These are phyloP conservation scores for Bombardia bombarda DNA, from an alignment of 495 filamentous ascomycete genomes.

Conservation along the genomic window DNA sequence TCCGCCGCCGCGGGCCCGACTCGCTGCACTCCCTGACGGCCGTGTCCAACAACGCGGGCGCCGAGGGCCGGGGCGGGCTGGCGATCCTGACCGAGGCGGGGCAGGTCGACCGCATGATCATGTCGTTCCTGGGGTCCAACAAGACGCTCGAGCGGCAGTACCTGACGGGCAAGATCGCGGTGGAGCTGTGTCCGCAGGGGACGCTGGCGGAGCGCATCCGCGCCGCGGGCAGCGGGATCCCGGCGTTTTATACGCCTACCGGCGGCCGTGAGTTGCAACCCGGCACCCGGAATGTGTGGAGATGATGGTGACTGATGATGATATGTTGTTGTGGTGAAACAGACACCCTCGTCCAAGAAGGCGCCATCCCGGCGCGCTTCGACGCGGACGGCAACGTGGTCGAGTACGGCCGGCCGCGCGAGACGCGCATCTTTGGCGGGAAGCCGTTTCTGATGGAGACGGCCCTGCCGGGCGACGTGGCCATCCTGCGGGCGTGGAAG, in stretches of 20 bases:
- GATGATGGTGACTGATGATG: too few species aligned
- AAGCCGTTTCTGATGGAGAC: slow-evolving; percentile 55
- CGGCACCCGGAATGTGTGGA: too few species aligned
- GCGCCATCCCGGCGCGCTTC: slow-evolving; percentile 49
- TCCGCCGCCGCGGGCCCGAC: slow-evolving; percentile 35
- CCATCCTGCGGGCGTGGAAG: slow-evolving; percentile 55
- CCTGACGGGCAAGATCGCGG: slow-evolving; percentile 50
- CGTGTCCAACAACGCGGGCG: slow-evolving; percentile 60
- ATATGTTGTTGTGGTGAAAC: too few species aligned
- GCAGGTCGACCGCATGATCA: slow-evolving; percentile 52
- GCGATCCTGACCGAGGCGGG: slow-evolving; percentile 44
- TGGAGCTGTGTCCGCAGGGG: slow-evolving; percentile 59
- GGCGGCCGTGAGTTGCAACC: slow-evolving; percentile 47
- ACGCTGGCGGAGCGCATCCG: slow-evolving; percentile 56
- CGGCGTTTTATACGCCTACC: slow-evolving; percentile 59
- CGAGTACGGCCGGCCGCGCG: slow-evolving; percentile 45
- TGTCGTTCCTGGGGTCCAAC: slow-evolving; percentile 55
- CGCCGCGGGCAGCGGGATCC: slow-evolving; percentile 58
- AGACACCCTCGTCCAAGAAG: slow-evolving; percentile 54
- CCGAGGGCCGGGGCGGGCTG: slow-evolving; percentile 46
- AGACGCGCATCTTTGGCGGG: slow-evolving; percentile 53
- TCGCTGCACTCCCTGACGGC: slow-evolving; percentile 48
- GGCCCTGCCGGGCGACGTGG: slow-evolving; percentile 55
- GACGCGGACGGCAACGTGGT: slow-evolving; percentile 44
- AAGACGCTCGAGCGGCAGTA: slow-evolving; percentile 58